Conservation (phyloP, 495 filamentous ascomycete genomes). For the Sordaria brevicollis region DNA sequence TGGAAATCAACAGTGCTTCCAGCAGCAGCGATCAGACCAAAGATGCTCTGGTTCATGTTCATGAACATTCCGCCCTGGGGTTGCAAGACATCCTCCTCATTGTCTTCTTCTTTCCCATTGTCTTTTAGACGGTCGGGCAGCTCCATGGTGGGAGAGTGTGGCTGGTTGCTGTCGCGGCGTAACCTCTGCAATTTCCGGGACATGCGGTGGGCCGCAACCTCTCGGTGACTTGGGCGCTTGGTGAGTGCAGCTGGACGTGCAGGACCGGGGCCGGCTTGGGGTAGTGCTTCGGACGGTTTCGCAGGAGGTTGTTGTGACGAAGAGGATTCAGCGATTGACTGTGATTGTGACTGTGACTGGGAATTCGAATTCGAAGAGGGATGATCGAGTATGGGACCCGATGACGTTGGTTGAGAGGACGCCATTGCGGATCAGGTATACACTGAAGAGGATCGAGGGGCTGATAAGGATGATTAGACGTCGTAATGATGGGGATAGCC, state of each 20-base stretch:
- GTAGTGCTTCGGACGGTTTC: not conserved
- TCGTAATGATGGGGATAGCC: not conserved
- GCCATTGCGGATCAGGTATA: constrained; percentile 1
- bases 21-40: constrained; percentile 87
- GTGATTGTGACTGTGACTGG: not conserved
- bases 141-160: constrained; percentile 52
- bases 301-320: constrained; percentile 1
- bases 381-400: constrained; percentile 1
- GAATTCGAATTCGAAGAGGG: not conserved
- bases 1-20: constrained; percentile 72
- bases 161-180: constrained; percentile 31
- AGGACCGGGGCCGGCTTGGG: constrained; percentile 1
- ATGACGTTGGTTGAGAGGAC: constrained; percentile 8
- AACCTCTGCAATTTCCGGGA: constrained; percentile 50
- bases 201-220: constrained; percentile 19
- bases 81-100: constrained; percentile 61
- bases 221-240: constrained; percentile 9
- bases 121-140: constrained; percentile 70
- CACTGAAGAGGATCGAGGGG: not conserved
- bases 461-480: not conserved
- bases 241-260: not conserved
- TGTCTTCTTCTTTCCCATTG: constrained; percentile 49
- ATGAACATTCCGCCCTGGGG: constrained; percentile 45
- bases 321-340: not conserved
- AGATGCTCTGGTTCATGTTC: constrained; percentile 91